phyloP scores from a whole-genome alignment of 441 rosid species.

The Erodium moschatum region DNA sequence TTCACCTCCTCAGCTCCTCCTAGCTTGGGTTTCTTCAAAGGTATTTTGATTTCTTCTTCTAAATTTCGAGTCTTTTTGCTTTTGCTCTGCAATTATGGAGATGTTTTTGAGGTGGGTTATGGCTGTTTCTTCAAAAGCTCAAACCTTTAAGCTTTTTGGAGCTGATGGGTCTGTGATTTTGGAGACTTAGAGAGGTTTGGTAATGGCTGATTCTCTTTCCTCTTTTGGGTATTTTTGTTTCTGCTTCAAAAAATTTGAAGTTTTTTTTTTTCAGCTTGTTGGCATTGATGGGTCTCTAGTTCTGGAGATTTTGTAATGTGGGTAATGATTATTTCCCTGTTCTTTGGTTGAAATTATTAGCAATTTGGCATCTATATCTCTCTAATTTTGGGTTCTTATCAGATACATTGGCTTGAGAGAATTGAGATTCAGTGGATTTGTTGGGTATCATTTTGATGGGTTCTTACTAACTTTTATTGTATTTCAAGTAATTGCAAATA shows the following conservation, averaged over 20 bases:
- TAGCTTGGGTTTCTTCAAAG: background rate
- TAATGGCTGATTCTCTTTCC: background rate
- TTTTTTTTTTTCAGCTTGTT: background rate
- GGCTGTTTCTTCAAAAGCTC: background rate
- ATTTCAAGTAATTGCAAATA: background rate
- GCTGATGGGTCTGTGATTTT: background rate
- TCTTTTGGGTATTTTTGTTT: background rate
- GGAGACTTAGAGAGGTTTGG: background rate
- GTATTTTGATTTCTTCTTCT: background rate
- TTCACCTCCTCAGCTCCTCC: background rate
- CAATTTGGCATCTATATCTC: too few species aligned
- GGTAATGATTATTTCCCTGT: background rate
- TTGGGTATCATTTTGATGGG: constrained; percentile 1
- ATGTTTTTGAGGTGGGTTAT: constrained; percentile 7
- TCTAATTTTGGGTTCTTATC: too few species aligned
- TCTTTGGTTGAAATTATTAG: background rate
- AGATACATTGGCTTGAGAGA: background rate
- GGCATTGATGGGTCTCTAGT: background rate
- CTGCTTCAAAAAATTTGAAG: background rate
- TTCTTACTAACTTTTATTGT: background rate
- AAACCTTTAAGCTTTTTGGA: background rate
- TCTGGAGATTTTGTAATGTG: background rate
- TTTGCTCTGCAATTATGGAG: constrained; percentile 2
- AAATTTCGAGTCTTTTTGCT: background rate
- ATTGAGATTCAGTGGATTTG: constrained; percentile 13